Conservation (phyloP, 345 rosid genomes). For the Arabidopsis arenosa region DNA sequence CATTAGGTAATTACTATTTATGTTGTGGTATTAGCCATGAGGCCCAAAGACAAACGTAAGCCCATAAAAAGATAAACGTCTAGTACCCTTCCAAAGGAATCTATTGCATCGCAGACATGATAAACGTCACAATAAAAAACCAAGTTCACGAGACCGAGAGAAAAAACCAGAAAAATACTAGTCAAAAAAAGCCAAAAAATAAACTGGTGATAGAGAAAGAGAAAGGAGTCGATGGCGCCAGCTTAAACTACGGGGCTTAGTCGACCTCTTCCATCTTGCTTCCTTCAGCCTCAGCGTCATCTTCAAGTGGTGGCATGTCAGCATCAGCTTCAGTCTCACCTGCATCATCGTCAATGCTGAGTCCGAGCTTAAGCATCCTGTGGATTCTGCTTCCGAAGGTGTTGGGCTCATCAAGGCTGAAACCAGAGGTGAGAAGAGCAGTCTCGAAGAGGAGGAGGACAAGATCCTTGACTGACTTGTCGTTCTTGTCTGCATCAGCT, state of each 20-base stretch:
- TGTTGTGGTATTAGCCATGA: no score
- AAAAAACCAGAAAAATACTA: background rate
- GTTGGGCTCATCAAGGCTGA: slow-evolving; percentile 92
- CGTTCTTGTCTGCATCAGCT: slow-evolving; percentile 78
- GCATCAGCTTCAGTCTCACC: slow-evolving; percentile 60
- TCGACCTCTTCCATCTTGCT: slow-evolving; percentile 98
- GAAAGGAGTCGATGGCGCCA: background rate
- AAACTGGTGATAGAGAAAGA: background rate
- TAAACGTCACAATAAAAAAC: background rate
- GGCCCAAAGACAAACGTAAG: no score
- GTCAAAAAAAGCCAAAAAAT: background rate
- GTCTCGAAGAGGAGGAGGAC: slow-evolving; percentile 83
- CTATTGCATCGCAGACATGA: slow-evolving; percentile 7
- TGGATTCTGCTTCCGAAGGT: slow-evolving; percentile 87
- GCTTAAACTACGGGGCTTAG: slow-evolving; percentile 44
- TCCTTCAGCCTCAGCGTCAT: slow-evolving; percentile 74
- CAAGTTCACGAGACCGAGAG: slow-evolving; percentile 11
- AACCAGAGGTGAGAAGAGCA: slow-evolving; percentile 80
- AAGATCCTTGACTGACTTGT: slow-evolving; percentile 87
- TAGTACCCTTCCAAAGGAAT: background rate
- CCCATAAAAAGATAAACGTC: no score
- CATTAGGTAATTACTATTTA: no score
- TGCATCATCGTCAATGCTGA: slow-evolving; percentile 85
- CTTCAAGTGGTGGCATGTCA: slow-evolving; percentile 81
- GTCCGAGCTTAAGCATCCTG: slow-evolving; percentile 81